A percentile compares a stretch with the other conserved stretches of the same genome.
Conservation (phyloP, 192 early-diverging fungal genomes). For the Coemansia reversa region DNA sequence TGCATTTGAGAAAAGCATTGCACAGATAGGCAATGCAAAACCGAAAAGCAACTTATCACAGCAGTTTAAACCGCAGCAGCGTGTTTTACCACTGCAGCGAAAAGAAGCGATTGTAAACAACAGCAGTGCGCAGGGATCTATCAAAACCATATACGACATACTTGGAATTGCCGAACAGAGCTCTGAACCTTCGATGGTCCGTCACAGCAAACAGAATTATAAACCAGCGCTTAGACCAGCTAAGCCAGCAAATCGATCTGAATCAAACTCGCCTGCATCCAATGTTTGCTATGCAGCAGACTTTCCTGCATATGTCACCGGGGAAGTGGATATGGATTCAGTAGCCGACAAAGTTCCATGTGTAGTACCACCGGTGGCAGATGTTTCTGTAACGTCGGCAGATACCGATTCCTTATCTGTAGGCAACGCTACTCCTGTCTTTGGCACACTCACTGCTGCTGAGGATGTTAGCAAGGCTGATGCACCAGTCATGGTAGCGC, state of each 20-base stretch:
- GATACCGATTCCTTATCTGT: no score
- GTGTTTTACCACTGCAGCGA: not conserved
- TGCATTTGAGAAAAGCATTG: not conserved
- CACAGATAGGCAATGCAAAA: not conserved
- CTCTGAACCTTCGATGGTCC: conserved; percentile 4
- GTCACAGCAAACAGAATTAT: not conserved
- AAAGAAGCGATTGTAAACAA: not conserved
- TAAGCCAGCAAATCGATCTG: not conserved
- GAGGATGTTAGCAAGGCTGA: no score
- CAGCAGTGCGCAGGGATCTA: not conserved
- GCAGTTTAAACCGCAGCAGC: no score
- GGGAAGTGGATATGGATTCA: not conserved
- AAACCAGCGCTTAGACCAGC: not conserved
- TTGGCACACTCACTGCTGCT: no score
- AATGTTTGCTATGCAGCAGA: conserved; percentile 24
- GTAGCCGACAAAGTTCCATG: no score
- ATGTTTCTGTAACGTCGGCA: no score
- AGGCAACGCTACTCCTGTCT: no score
- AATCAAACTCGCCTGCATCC: conserved; percentile 17
- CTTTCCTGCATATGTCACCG: conserved; percentile 12
- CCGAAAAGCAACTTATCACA: no score
- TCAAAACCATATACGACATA: conserved; percentile 44
- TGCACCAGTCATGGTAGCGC: no score
- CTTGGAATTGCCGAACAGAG: conserved; percentile 31
- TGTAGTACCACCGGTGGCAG: no score